Conservation (phyloP, 257 asterid genomes). For the Leptodermis oblonga region DNA sequence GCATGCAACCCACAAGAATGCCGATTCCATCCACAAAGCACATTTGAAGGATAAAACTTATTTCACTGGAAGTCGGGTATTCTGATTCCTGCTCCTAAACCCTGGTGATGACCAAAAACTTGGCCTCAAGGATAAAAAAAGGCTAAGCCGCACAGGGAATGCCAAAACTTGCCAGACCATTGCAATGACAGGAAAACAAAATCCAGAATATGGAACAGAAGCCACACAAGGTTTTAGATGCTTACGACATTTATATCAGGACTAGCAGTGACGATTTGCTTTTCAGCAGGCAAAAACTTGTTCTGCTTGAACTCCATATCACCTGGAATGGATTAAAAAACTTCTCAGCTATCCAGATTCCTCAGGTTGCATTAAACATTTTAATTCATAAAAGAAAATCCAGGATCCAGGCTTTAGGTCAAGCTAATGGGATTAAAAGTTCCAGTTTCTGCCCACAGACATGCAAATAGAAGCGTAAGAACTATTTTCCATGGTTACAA, state of each 20-base stretch:
- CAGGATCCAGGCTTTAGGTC: not conserved
- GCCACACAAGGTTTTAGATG: not conserved
- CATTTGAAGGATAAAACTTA: not conserved
- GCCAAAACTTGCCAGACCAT: not conserved
- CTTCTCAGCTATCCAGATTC: not conserved
- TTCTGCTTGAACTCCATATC: constrained; percentile 99
- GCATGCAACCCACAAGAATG: not conserved
- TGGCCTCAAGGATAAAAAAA: not conserved
- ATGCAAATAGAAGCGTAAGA: not conserved
- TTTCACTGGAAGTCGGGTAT: not conserved
- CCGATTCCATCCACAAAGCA: not conserved
- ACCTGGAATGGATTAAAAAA: constrained; percentile 45
- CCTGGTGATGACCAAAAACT: not conserved
- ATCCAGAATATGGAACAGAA: not conserved
- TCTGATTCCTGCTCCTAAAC: not conserved
- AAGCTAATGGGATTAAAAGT: not conserved
- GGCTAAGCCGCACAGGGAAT: not conserved
- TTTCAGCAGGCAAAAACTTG: constrained; percentile 82
- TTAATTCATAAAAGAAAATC: not conserved
- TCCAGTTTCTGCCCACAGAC: not conserved
- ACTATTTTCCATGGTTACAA: not conserved
- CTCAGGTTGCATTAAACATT: not conserved
- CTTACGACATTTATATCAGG: constrained; percentile 85
- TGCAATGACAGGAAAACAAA: not conserved
- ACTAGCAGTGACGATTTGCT: constrained; percentile 85